Percentiles rank a stretch among this genome's conserved stretches.
Conservation (phyloP, 495 filamentous ascomycete genomes). For the Lasiosphaeris hirsuta region DNA sequence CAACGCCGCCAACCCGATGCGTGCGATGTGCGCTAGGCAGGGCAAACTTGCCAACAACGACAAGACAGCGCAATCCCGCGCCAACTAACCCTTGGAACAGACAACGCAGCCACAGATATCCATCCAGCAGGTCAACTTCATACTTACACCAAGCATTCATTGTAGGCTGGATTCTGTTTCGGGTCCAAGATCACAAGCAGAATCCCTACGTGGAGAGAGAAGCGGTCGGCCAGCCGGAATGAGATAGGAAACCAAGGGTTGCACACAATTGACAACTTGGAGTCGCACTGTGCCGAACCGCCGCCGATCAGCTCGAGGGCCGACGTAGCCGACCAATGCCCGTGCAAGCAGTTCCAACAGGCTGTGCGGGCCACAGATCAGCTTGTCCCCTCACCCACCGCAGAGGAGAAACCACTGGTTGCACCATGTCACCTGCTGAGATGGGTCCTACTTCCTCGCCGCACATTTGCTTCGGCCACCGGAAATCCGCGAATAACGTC, state of each 20-base stretch:
- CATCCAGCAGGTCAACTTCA: no score
- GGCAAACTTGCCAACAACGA: no score
- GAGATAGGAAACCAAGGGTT: neutral
- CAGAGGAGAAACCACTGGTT: conserved; percentile 10
- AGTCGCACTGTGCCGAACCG: conserved; percentile 20
- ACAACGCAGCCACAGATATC: no score
- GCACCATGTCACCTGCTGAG: conserved; percentile 20
- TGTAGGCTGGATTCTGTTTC: no score
- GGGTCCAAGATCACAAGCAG: no score
- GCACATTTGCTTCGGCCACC: neutral
- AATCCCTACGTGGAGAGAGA: neutral
- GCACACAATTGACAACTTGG: neutral
- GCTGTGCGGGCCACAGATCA: neutral
- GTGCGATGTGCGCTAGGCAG: no score
- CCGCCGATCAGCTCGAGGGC: conserved; percentile 13
- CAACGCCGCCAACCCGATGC: no score
- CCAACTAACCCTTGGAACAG: no score
- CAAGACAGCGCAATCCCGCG: no score
- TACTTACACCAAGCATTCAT: no score
- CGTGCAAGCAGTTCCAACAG: neutral
- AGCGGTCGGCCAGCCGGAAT: neutral
- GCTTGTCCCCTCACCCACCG: neutral
- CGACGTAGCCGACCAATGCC: conserved; percentile 17
- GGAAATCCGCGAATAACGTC: conserved; percentile 13
- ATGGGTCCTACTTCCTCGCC: neutral